These are phyloP conservation scores for Karstenula rhodostoma DNA, from an alignment of 2,329 filamentous ascomycete species.

Conservation along the genomic window DNA sequence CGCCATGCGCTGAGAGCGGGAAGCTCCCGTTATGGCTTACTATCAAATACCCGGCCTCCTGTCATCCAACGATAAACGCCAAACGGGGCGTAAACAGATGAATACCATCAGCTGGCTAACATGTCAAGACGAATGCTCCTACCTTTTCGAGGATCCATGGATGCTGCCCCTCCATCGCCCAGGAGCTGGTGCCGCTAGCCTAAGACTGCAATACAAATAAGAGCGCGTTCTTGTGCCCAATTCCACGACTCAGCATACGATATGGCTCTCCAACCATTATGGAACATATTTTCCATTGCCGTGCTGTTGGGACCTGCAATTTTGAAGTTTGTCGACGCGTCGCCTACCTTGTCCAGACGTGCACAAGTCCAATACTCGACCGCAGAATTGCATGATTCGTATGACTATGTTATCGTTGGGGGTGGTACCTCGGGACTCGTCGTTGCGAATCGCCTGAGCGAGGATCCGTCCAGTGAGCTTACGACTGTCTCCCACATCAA, in stretches of 20 bases:
- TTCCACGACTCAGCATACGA: neutral
- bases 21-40: constrained; percentile 2
- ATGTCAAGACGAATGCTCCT: neutral
- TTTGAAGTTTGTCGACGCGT: neutral
- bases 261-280: neutral
- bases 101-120: neutral
- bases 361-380: constrained; percentile 12
- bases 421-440: constrained; percentile 24
- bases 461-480: constrained; percentile 11
- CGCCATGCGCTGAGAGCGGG: constrained; percentile 1
- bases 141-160: neutral
- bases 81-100: neutral
- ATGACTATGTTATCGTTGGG: constrained; percentile 29
- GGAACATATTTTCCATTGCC: neutral
- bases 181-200: neutral
- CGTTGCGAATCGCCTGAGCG: constrained; percentile 23
- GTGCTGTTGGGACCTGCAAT: neutral
- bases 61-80: constrained; percentile 7
- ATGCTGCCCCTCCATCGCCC: neutral
- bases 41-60: neutral
- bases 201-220: neutral
- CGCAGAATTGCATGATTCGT: constrained; percentile 11
- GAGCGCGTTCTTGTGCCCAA: neutral
- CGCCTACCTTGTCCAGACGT: neutral
- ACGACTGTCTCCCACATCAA: neutral